Percentiles rank a stretch among this genome's conserved stretches.
Conservation (phyloP, 1,139 yeast genomes). For the Taphrina flavorubra region DNA sequence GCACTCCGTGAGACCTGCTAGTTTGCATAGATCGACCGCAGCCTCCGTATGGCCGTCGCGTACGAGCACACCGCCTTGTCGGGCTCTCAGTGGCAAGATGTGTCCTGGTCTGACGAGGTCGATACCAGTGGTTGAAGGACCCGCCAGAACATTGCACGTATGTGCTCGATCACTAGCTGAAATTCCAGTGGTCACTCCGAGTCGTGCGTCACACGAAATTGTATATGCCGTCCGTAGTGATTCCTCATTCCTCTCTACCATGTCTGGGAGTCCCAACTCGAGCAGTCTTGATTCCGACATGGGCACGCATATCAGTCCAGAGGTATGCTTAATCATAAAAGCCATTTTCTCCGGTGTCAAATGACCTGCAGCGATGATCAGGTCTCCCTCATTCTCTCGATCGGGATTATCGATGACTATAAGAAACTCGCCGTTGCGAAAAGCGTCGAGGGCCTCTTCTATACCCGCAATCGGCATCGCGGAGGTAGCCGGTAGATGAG, state of each 20-base stretch:
- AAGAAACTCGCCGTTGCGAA: conserved; percentile 75
- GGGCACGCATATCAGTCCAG: conserved; percentile 93
- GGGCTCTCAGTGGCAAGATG: conserved; percentile 88
- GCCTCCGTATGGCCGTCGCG: conserved; percentile 99
- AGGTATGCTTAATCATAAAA: conserved; percentile 76
- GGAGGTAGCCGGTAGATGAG: background rate
- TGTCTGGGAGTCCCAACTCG: conserved; percentile 74
- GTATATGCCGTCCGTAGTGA: conserved; percentile 98
- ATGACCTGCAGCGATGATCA: conserved; percentile 85
- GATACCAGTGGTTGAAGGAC: conserved; percentile 54
- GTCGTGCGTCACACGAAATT: conserved; percentile 77
- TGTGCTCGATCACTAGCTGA: conserved; percentile 92
- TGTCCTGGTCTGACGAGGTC: conserved; percentile 94
- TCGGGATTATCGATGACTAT: conserved; percentile 95
- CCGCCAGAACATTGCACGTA: conserved; percentile 76
- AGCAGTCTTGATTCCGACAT: conserved; percentile 79
- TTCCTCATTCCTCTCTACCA: conserved; percentile 72
- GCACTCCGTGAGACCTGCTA: conserved; percentile 81
- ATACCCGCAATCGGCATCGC: conserved; percentile 23
- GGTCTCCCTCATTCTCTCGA: conserved; percentile 97
- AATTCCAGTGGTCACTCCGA: conserved; percentile 96
- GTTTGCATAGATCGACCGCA: conserved; percentile 66
- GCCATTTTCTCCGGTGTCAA: conserved; percentile 90
- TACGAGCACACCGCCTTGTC: conserved; percentile 75
- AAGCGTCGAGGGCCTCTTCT: conserved; percentile 24